Evolutionary conservation across 2,329 filamentous ascomycete genomes (phyloP), one percentile per base, ranked within the genome.

Genomic region (Botryotinia narcissicola): DNA sequence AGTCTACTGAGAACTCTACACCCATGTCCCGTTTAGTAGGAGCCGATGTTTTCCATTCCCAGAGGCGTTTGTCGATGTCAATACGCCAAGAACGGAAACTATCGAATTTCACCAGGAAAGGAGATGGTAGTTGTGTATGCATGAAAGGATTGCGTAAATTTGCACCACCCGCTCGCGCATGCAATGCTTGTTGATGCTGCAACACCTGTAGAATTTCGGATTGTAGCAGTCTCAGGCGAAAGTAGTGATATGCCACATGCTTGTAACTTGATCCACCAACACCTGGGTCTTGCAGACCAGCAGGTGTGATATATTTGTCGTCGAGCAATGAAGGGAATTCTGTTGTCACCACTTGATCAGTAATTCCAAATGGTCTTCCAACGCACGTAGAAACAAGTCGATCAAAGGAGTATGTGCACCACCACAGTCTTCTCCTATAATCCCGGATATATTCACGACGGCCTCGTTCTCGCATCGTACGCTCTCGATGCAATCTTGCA

Each of bases 351-450:
- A 97, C 93, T 81, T 97, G 93, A 83, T 98, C 96, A n/a, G 92
- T 95, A 76, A 98, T 94, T 44, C 95, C 95, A 79, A 98, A 97
- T 10, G 95, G 96, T 72, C 95, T 87, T 54, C 95, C 95, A 40
- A 98, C 95, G 78, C 95, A 98, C 35, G 94, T 95, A 79, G 94
- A 96, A 69, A 98, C 95, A 8, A 98, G 89, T n/a, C 95, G 89
- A 82, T 98, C 95, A 72, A 98, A 90, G 8, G 93, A 95, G 83
- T 98, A 98, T 2, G 95, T 95, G 83, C 94, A 97, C 95, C 96
- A 98, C 94, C 95, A 98, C 22, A 98, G 85, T 46, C 95, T 89
- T 73, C 95, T 88, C 70, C 94, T 90, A 75, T 97, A 87, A 81
- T 98, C 96, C 71, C 95, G 90, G 57, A 94, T 87, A 87, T 94